Evolutionary conservation across 768 basidiomycete species (phyloP).

Genomic region (Kwoniella pini): DNA sequence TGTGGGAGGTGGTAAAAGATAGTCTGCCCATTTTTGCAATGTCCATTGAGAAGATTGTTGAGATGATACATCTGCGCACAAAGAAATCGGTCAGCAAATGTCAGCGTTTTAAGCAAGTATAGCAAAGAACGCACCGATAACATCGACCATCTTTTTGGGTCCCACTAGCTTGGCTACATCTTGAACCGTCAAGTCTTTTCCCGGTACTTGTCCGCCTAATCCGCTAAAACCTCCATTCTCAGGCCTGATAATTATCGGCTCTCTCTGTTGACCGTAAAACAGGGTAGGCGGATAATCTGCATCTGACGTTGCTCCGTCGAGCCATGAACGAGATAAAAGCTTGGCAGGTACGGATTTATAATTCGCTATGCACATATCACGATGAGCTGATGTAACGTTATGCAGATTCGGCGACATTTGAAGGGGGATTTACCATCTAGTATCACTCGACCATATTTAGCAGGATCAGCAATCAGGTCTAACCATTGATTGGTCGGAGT

Average conservation of each 20-base stretch:
- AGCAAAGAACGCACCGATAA: conserved; percentile 67
- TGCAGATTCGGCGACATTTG: too few species aligned
- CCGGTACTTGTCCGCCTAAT: conserved; percentile 88
- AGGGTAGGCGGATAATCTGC: conserved; percentile 18
- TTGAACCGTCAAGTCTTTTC: conserved; percentile 67
- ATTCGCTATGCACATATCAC: conserved; percentile 21
- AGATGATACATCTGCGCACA: conserved; percentile 81
- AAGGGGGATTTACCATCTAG: conserved; percentile 40
- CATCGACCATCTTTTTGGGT: conserved; percentile 75
- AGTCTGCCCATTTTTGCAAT: conserved; percentile 83
- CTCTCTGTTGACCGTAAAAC: conserved; percentile 55
- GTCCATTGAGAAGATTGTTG: conserved; percentile 88
- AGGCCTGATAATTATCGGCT: conserved; percentile 76
- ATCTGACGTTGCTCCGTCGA: conserved; percentile 18
- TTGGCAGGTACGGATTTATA: conserved; percentile 28
- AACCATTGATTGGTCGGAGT: conserved; percentile 51
- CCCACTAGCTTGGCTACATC: conserved; percentile 82
- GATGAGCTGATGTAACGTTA: too few species aligned
- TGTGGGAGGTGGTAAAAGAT: conserved; percentile 64
- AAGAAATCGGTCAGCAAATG: too few species aligned
- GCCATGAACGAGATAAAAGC: conserved; percentile 35
- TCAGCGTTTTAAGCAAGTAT: too few species aligned
- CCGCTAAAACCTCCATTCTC: conserved; percentile 63
- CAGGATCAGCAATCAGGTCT: conserved; percentile 48
- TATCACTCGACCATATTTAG: conserved; percentile 42